Base-by-base conservation (phyloP, 23 red algal species). In the Gracilariopsis chorda region DNA sequence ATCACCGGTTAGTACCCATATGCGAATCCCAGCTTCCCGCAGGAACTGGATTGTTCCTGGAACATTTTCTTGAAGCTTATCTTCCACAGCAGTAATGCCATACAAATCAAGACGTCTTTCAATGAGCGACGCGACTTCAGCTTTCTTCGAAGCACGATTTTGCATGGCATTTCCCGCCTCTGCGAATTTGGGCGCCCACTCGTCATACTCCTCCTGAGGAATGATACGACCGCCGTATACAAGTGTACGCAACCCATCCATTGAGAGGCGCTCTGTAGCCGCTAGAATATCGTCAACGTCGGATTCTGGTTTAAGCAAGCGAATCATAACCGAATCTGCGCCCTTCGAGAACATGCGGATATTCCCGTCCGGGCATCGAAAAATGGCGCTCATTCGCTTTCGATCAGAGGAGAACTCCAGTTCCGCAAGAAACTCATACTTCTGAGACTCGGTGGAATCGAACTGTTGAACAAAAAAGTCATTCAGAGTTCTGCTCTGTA, bases 1-100 rank as follows among this genome's bases (percentile, higher is more conserved):
- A 78, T 98, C 95, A 28, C 95, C 95, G 29, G 95, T 98, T 35
- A 94, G 58, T 39, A 98, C 92, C 95, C 95, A 98, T 12, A 98
- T 40, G 28, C 82, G 80, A 33, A 98, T 94, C 24, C 95, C 95
- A 5, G 95, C 95, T 33, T 98, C 71, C 39, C 92, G 91, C 28
- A 98, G 35, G 51, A 98, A 98, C 23, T 76, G 68, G 23, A 98
- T 90, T 25, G 95, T 90, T 36, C 90, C 84, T 27, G 82, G 84
- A 35, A 98, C 90, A n/a, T 91, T 63, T 6, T 93, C 80, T 69
- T 93, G 90, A 28, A 98, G 59, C 36, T 91, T 90, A 84, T 98
- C 95, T 48, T 98, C 95, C 27, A 98, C 95, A 23, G 90, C 95
- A 9, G 91, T 90, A 16, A 91, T 59, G 35, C 90, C 95, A 29